A percentile compares a stretch with the other conserved stretches of the same genome.
phyloP scores from a whole-genome alignment of 2,329 filamentous ascomycete species.

The Emericellopsis atlantica region DNA sequence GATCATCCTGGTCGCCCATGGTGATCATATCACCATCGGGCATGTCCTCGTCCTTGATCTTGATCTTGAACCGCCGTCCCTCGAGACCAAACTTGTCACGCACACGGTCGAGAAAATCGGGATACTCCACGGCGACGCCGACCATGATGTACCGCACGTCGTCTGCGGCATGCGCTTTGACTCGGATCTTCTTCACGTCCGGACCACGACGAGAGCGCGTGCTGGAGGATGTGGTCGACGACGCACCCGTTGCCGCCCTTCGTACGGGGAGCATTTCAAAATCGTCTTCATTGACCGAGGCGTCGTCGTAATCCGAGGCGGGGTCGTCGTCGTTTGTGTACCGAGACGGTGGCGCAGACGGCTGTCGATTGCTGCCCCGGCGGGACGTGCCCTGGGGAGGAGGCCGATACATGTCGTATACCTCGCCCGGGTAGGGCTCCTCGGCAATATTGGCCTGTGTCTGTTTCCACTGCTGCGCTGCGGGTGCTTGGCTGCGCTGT shows the following conservation, averaged over 20 bases:
- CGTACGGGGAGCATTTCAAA: slow-evolving; percentile 64
- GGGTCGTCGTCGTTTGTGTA: slow-evolving; percentile 77
- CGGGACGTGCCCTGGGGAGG: slow-evolving; percentile 3
- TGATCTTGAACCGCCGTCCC: slow-evolving; percentile 70
- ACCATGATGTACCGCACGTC: slow-evolving; percentile 93
- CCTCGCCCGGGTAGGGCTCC: slow-evolving; percentile 54
- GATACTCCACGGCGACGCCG: slow-evolving; percentile 56
- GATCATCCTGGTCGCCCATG: slow-evolving; percentile 89
- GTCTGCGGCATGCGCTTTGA: slow-evolving; percentile 81
- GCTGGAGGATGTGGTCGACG: slow-evolving; percentile 34
- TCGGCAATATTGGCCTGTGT: slow-evolving; percentile 35
- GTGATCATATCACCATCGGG: slow-evolving; percentile 85
- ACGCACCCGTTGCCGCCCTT: slow-evolving; percentile 25
- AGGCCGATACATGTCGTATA: slow-evolving; percentile 50
- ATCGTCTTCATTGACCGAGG: slow-evolving; percentile 60
- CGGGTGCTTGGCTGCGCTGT: slow-evolving; percentile 20
- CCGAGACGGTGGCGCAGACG: slow-evolving; percentile 28
- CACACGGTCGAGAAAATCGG: slow-evolving; percentile 66
- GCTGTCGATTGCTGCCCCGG: slow-evolving; percentile 11
- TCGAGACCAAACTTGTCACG: slow-evolving; percentile 72
- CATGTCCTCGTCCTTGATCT: slow-evolving; percentile 69
- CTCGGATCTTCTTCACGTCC: slow-evolving; percentile 65
- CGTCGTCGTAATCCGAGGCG: slow-evolving; percentile 59
- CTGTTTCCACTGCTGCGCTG: slow-evolving; percentile 14
- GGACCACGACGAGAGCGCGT: slow-evolving; percentile 47